phyloP scores from a whole-genome alignment of 1,284 basidiomycete genomes.

The Inonotus obliquus region DNA sequence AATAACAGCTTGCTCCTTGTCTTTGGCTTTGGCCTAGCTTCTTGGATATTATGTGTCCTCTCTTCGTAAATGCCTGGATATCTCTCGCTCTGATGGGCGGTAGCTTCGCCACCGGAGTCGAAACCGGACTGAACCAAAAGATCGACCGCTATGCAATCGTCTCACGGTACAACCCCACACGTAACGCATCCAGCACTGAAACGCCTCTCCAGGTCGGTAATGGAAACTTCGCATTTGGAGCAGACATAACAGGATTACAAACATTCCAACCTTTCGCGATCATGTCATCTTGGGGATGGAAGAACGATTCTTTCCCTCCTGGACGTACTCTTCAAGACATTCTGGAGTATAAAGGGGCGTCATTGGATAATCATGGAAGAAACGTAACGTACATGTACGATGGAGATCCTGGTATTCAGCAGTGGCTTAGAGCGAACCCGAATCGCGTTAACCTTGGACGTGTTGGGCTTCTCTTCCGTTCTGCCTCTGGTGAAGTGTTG shows the following conservation, averaged over 20 bases:
- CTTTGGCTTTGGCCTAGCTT: neutral
- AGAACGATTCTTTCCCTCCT: conserved; percentile 50
- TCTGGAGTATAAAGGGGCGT: conserved; percentile 43
- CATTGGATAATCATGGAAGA: conserved; percentile 46
- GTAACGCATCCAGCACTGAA: conserved; percentile 40
- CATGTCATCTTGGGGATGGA: conserved; percentile 59
- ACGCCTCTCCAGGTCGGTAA: conserved; percentile 61
- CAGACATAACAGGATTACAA: conserved; percentile 54
- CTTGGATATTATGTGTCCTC: neutral
- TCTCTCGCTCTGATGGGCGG: neutral
- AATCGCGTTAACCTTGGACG: conserved; percentile 53
- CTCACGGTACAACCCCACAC: conserved; percentile 48
- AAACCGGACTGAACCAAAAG: neutral
- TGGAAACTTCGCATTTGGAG: conserved; percentile 57
- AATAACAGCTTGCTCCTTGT: neutral
- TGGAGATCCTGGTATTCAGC: conserved; percentile 41
- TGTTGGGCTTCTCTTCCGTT: conserved; percentile 42
- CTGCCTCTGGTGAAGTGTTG: conserved; percentile 25
- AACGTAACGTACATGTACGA: conserved; percentile 51
- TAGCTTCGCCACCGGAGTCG: neutral
- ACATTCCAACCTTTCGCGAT: conserved; percentile 52
- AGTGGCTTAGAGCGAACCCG: conserved; percentile 56
- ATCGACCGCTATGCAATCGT: conserved; percentile 43
- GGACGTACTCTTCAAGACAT: conserved; percentile 41
- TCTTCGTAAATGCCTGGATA: neutral